Evolutionary conservation across 306 rosid species (phyloP), one percentile per base, ranked within the genome.

Genomic region (Cicer arietinum): DNA sequence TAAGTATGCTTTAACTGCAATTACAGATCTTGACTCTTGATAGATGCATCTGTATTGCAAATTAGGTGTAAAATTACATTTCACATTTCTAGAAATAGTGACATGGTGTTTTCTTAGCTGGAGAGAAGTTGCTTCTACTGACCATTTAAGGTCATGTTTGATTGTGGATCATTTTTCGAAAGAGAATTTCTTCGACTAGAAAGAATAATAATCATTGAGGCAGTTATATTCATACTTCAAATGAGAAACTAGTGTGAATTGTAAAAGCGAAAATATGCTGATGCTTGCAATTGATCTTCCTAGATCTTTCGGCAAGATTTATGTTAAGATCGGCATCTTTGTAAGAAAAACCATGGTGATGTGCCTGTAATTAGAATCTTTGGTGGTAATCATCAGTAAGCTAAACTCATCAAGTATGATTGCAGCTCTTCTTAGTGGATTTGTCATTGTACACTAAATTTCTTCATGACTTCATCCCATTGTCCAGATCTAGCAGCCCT

Each of bases 1-100:
- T 94, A 82, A 94, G 98, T 89, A 50, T 50, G 52, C 76, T 79
- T 73, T 41, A 65, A 72, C 69, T 74, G 20, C 7, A 68, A 79
- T 75, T 44, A 39, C 17, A 62, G 71, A 72, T 69, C 64, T 56
- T 52, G 30, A 42, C 68, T 69, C 69, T 50, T 46, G 40, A 42
- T 63, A 7, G 72, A 80, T 60, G 72, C 81, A 68, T 69, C n/a
- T 67, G 54, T 67, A n/a, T 65, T 71, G 45, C 12, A 8, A 41
- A 43, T 65, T 44, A 25, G 45, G 73, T 57, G 17, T 25, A 10
- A 51, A 80, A 50, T 18, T 25, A 74, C 61, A 45, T 69, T n/a
- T n/a, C 63, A 61, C 12, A 0, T 58, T 59, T 66, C 61, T 67
- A 12, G 22, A 65, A 59, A 52, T 71, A 53, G 46, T 60, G 56